Evolutionary conservation across 371 early-diverging fungal species (phyloP).

Genomic region (Saksenaea vasiformis): DNA sequence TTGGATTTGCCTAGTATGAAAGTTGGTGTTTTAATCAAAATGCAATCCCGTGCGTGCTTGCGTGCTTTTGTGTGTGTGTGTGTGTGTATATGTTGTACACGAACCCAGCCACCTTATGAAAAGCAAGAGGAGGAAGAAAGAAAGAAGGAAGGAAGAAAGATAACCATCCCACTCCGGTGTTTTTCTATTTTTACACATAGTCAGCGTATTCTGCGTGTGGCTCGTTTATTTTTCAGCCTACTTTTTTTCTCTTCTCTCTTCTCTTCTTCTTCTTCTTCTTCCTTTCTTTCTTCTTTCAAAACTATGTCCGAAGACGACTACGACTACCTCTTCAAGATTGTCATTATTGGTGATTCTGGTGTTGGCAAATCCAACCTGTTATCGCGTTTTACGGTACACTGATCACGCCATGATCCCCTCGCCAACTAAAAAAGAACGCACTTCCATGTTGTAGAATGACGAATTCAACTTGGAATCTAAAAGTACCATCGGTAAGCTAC

Average conservation of each 20-base stretch:
- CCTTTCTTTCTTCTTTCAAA: conserved; percentile 2
- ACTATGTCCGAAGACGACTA: conserved; percentile 49
- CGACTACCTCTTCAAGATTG: conserved; percentile 54
- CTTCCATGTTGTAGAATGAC: conserved; percentile 47
- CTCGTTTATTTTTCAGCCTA: not conserved
- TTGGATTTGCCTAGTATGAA: too few relatives aligned
- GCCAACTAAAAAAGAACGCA: not conserved
- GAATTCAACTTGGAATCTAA: conserved; percentile 96
- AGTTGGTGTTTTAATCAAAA: too few relatives aligned
- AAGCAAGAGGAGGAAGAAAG: not conserved
- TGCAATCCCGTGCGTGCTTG: too few relatives aligned
- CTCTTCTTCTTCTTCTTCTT: not conserved
- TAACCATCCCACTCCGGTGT: not conserved
- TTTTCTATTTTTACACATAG: not conserved
- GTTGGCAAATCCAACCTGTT: conserved; percentile 98
- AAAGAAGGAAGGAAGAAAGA: not conserved
- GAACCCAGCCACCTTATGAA: not conserved
- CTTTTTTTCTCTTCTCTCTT: not conserved
- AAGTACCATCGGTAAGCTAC: conserved; percentile 90
- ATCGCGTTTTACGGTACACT: conserved; percentile 80
- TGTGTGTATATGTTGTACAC: not conserved
- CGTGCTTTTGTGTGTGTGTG: too few relatives aligned
- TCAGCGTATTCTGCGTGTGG: not conserved
- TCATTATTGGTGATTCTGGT: conserved; percentile 66
- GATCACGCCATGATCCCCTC: not conserved